These are phyloP conservation scores for Ogataea parapolymorpha DNA, from an alignment of 805 yeast species.

Conservation along the genomic window DNA sequence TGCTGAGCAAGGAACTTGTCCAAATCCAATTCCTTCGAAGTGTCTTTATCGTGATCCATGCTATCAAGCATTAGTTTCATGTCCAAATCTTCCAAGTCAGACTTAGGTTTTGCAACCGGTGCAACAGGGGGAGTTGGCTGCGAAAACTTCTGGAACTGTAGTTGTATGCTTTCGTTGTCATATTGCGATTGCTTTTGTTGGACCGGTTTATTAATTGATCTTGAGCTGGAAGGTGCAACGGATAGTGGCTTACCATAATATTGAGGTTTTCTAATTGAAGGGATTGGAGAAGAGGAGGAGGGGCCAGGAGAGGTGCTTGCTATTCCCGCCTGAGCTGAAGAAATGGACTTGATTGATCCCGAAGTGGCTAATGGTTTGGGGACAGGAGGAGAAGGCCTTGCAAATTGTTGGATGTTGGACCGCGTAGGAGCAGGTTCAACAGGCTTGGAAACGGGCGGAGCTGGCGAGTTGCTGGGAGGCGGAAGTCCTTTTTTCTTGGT, in stretches of 20 bases:
- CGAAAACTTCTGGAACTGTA: constrained; percentile 17
- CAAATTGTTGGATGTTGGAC: constrained; percentile 12
- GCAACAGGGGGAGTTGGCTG: constrained; percentile 19
- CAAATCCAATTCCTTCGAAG: constrained; percentile 11
- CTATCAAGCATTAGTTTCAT: constrained; percentile 23
- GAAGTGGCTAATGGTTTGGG: constrained; percentile 19
- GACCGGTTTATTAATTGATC: constrained; percentile 6
- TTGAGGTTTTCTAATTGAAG: constrained; percentile 28
- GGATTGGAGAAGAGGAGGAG: constrained; percentile 22
- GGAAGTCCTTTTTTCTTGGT: constrained; percentile 51
- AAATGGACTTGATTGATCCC: constrained; percentile 15
- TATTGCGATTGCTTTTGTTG: constrained; percentile 1
- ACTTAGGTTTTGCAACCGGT: constrained; percentile 1
- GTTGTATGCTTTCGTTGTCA: constrained; percentile 11
- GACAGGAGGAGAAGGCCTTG: constrained; percentile 11
- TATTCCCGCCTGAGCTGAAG: constrained; percentile 6
- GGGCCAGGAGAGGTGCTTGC: constrained; percentile 1
- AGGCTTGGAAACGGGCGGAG: constrained; percentile 10
- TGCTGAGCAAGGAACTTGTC: constrained; percentile 25
- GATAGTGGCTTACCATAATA: constrained; percentile 25
- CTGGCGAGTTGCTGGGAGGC: constrained; percentile 13
- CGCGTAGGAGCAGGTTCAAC: constrained; percentile 24
- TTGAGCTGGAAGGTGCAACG: constrained; percentile 5
- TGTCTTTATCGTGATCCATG: constrained; percentile 19
- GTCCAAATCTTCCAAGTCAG: constrained; percentile 17